phyloP scores from a whole-genome alignment of 2,329 filamentous ascomycete species.

The Macroventuria anomochaeta region DNA sequence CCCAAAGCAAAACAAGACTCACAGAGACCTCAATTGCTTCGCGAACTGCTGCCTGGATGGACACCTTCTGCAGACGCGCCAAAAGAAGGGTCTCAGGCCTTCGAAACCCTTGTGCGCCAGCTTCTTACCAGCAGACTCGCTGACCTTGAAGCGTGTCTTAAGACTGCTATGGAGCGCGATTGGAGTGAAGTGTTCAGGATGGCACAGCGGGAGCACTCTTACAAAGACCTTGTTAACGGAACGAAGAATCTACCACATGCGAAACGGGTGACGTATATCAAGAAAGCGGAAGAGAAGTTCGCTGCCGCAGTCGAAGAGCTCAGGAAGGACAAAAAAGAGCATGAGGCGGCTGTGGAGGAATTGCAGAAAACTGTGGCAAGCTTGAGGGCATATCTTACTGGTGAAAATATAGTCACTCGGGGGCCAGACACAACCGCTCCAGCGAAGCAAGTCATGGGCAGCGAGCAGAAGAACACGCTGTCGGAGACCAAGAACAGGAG shows the following conservation, averaged over 20 bases:
- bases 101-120: background rate
- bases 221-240: background rate
- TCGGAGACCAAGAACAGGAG: conserved; percentile 1
- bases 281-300: background rate
- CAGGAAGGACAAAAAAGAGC: background rate
- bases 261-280: too few relatives aligned
- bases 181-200: background rate
- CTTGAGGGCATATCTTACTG: background rate
- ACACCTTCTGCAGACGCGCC: background rate
- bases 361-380: background rate
- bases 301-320: background rate
- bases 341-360: background rate
- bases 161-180: background rate
- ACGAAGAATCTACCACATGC: background rate
- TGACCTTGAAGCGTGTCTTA: background rate
- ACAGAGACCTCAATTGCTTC: conserved; percentile 1
- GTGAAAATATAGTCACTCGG: too few relatives aligned
- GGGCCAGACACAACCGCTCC: background rate
- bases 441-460: background rate
- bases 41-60: background rate
- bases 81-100: background rate
- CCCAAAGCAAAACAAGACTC: background rate
- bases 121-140: background rate
- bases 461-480: background rate
- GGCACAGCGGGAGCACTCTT: background rate